phyloP scores from a whole-genome alignment of 192 early-diverging fungal genomes.

The Mortierella claussenii region DNA sequence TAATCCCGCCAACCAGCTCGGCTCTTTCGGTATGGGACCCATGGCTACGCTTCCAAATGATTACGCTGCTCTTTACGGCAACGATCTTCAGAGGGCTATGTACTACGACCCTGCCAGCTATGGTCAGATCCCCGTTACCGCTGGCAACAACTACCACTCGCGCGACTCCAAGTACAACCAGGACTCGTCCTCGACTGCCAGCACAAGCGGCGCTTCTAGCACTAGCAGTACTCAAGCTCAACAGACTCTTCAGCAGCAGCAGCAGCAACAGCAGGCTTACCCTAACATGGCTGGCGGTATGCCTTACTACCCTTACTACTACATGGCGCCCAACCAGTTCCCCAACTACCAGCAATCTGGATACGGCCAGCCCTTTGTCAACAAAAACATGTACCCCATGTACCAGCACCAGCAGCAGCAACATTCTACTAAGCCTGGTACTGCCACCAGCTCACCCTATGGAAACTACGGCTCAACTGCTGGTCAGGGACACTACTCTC shows the following conservation, averaged over 20 bases:
- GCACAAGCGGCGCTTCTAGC: conserved; percentile 35
- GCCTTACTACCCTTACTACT: conserved; percentile 88
- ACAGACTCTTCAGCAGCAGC: conserved; percentile 60
- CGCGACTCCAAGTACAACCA: conserved; percentile 65
- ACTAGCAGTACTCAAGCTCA: conserved; percentile 56
- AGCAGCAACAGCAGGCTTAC: conserved; percentile 67
- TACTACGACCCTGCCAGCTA: conserved; percentile 68
- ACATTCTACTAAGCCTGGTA: conserved; percentile 58
- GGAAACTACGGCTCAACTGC: conserved; percentile 42
- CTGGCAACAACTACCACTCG: conserved; percentile 62
- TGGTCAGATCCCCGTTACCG: conserved; percentile 69
- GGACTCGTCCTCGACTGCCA: conserved; percentile 41
- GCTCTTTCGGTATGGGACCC: conserved; percentile 66
- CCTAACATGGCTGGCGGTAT: conserved; percentile 61
- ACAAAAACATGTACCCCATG: conserved; percentile 93
- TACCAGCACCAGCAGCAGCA: conserved; percentile 64
- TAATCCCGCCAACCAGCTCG: conserved; percentile 55
- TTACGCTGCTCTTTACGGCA: conserved; percentile 69
- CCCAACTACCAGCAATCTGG: conserved; percentile 83
- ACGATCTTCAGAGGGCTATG: conserved; percentile 75
- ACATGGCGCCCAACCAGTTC: conserved; percentile 86
- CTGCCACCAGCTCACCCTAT: conserved; percentile 54
- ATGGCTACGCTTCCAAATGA: conserved; percentile 65
- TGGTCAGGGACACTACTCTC: conserved; percentile 45
- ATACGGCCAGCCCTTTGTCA: conserved; percentile 92